Evolutionary conservation across 2,329 filamentous ascomycete species (phyloP), one percentile per base, ranked within the genome.

Genomic region (Juglanconis oblonga): DNA sequence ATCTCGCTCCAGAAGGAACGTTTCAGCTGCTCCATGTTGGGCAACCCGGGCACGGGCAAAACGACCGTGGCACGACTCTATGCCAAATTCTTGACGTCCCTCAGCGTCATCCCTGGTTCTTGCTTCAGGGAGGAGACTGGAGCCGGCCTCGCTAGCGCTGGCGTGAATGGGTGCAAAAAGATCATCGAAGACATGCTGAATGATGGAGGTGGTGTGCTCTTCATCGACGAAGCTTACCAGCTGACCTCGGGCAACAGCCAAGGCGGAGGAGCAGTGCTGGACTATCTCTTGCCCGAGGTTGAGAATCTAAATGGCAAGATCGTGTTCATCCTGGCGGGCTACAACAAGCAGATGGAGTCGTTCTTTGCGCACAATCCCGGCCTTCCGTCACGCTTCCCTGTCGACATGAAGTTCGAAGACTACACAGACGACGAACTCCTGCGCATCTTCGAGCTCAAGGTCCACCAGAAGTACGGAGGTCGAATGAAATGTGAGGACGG

Each of bases 171-270:
- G 0, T 84, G 81, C 63, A 79, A 89, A 66, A 78, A 79, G 11
- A 71, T 86, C 0, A 73, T 90, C 5, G 77, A 87, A 2, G 65
- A 76, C 0, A 77, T 93, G 0, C 70, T 85, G 4, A 76, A 85
- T 33, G 64, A 72, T 0, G 86, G 83, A 0, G 90, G 89, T 0
- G 90, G 90, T 0, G 87, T 87, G 0, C 67, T 91, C 1, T 93
- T 94, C 67, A 87, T 94, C 29, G 90, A 94, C 62, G 90, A 94
- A 70, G 89, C 90, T 0, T 92, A 94, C 67, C 89, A 93, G 64
- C 76, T 94, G 0, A 80, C 84, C 0, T 84, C 83, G 1, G 81
- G 81, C 0, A 82, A 84, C 58, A 88, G 75, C 29, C 66, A 69
- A 2, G 83, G 82, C 0, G 89, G 89, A 0, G 76, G 73, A 0